Evolutionary conservation across 495 filamentous ascomycete genomes (phyloP).

Genomic region (Talaromyces proteolyticus): DNA sequence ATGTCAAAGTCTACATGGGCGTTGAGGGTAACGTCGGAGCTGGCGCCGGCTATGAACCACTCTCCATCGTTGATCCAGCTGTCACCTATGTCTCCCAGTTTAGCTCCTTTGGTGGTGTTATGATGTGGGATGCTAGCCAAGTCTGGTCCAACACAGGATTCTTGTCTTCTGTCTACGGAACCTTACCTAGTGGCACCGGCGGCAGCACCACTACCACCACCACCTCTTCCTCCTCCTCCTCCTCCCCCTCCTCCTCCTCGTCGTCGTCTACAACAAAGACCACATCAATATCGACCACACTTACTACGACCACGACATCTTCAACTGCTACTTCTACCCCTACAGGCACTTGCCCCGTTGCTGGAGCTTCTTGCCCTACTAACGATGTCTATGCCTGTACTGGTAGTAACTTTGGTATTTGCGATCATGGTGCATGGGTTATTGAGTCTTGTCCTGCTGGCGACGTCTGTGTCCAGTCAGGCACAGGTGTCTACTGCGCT

Average conservation of each 20-base stretch:
- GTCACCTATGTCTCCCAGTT: constrained; percentile 47
- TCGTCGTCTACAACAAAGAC: neutral
- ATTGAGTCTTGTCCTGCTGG: neutral
- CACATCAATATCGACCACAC: neutral
- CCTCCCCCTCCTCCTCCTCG: neutral
- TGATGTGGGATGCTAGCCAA: constrained; percentile 68
- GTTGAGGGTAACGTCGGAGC: constrained; percentile 53
- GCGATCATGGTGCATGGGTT: neutral
- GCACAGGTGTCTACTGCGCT: neutral
- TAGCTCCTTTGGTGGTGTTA: constrained; percentile 60
- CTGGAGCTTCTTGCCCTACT: neutral
- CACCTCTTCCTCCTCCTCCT: neutral
- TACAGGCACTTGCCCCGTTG: neutral
- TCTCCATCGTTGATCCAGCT: constrained; percentile 36
- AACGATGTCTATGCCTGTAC: neutral
- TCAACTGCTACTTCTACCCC: neutral
- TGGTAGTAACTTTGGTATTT: neutral
- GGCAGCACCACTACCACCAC: neutral
- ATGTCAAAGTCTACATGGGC: constrained; percentile 61
- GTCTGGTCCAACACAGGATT: constrained; percentile 54
- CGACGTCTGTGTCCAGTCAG: neutral
- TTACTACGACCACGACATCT: neutral
- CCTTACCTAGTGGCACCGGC: constrained; percentile 1
- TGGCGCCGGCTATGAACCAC: constrained; percentile 51
- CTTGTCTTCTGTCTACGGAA: constrained; percentile 3